Percentiles rank a stretch among this genome's conserved stretches.
Evolutionary conservation across 164 flowering plant species (phyloP).

Genomic region (Vitis labrusca): DNA sequence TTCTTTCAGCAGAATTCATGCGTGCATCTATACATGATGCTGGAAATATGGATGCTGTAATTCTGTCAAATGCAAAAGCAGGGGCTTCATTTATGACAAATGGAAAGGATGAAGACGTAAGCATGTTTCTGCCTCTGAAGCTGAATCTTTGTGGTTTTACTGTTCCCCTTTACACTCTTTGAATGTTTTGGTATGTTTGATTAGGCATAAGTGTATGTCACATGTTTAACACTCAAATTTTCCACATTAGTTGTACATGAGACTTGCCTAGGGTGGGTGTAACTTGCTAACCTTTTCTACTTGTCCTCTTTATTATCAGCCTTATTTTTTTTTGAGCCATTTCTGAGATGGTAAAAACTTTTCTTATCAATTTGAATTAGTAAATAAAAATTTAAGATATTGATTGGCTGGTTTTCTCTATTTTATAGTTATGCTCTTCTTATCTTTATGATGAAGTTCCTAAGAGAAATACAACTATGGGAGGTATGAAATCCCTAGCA

Average conservation of each 20-base stretch:
- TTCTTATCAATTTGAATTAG: too few relatives aligned
- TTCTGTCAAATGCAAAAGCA: constrained; percentile 57
- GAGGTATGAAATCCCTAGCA: too few relatives aligned
- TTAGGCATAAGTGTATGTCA: background rate
- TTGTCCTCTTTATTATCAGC: background rate
- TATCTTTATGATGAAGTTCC: too few relatives aligned
- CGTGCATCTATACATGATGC: constrained; percentile 74
- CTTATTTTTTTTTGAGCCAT: background rate
- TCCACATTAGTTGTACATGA: background rate
- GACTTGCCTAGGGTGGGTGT: background rate
- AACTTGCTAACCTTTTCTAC: background rate
- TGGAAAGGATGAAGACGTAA: constrained; percentile 72
- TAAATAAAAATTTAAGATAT: too few relatives aligned
- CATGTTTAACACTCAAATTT: background rate
- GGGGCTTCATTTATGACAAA: constrained; percentile 36
- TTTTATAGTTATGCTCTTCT: too few relatives aligned
- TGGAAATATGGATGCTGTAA: constrained; percentile 51
- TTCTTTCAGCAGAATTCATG: constrained; percentile 98
- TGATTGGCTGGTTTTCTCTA: too few relatives aligned
- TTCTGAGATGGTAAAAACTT: too few relatives aligned
- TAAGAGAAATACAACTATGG: too few relatives aligned
- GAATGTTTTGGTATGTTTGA: background rate
- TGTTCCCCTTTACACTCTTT: background rate
- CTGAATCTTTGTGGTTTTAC: background rate
- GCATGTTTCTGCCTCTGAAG: constrained; percentile 16